Evolutionary conservation across 129 eudicot species (phyloP).

Genomic region (Cynara cardunculus): DNA sequence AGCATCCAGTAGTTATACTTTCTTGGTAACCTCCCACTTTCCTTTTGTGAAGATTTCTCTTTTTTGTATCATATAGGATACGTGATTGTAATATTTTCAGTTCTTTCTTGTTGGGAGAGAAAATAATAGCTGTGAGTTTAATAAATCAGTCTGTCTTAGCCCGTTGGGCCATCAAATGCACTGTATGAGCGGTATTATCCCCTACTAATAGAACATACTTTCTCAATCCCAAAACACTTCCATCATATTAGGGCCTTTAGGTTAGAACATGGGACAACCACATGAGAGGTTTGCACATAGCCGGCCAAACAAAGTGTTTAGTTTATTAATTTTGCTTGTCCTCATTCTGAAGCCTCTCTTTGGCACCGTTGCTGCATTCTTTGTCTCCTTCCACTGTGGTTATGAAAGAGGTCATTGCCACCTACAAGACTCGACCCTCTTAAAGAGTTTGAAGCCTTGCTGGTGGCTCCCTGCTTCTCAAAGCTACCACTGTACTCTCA

Average conservation of each 20-base stretch:
- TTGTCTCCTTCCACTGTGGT: too few relatives aligned
- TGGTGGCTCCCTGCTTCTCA: too few relatives aligned
- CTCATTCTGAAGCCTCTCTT: too few relatives aligned
- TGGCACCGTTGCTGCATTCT: too few relatives aligned
- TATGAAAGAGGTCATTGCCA: too few relatives aligned
- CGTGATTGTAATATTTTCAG: conserved; percentile 4
- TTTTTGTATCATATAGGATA: conserved; percentile 4
- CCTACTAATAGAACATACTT: neutral
- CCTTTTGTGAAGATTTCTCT: conserved; percentile 1
- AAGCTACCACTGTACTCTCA: too few relatives aligned
- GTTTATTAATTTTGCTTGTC: too few relatives aligned
- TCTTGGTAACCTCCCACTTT: conserved; percentile 54
- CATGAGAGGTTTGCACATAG: neutral
- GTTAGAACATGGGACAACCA: neutral
- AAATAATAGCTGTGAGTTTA: neutral
- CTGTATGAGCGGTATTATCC: neutral
- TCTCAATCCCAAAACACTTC: neutral
- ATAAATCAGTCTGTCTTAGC: neutral
- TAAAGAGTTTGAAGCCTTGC: too few relatives aligned
- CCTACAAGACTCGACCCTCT: too few relatives aligned
- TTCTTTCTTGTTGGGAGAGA: neutral
- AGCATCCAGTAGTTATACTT: conserved; percentile 80
- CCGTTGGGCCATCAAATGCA: neutral
- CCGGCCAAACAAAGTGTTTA: too few relatives aligned
- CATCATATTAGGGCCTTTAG: neutral